Conservation (phyloP, 2,329 filamentous ascomycete genomes). For the Claviceps pazoutovae region DNA sequence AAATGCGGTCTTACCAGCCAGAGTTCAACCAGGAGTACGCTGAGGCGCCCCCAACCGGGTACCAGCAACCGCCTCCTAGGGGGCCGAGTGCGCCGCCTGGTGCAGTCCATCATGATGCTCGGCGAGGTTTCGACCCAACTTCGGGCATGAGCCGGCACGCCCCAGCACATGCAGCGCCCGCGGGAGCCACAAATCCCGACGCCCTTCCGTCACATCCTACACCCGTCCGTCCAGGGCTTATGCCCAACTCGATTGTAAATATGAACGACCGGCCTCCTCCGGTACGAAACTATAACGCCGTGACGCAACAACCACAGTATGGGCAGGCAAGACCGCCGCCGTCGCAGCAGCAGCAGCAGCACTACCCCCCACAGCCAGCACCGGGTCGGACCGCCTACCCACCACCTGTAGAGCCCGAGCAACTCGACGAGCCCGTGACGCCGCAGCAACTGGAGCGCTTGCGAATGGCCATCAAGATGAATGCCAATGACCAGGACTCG, state of each 20-base stretch:
- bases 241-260: conserved; percentile 43
- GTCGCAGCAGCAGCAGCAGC: conserved; percentile 12
- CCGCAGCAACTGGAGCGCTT: conserved; percentile 64
- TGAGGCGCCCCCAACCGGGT: conserved; percentile 10
- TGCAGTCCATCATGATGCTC: conserved; percentile 3
- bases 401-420: conserved; percentile 1
- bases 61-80: conserved; percentile 15
- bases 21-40: conserved; percentile 13
- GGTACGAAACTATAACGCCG: conserved; percentile 38
- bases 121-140: not conserved
- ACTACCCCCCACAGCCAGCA: not conserved
- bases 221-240: conserved; percentile 48
- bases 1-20: conserved; percentile 16
- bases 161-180: conserved; percentile 3
- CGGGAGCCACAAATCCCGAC: conserved; percentile 22
- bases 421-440: conserved; percentile 45
- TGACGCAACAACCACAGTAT: conserved; percentile 23
- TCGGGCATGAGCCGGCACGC: conserved; percentile 8
- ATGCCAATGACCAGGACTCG: conserved; percentile 57
- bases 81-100: conserved; percentile 20
- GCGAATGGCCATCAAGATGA: conserved; percentile 52
- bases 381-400: not conserved
- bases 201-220: conserved; percentile 45
- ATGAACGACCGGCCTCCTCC: conserved; percentile 44
- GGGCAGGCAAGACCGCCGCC: conserved; percentile 13